Evolutionary conservation across 2,329 filamentous ascomycete species (phyloP).

Genomic region (Verticillium tricorpus): DNA sequence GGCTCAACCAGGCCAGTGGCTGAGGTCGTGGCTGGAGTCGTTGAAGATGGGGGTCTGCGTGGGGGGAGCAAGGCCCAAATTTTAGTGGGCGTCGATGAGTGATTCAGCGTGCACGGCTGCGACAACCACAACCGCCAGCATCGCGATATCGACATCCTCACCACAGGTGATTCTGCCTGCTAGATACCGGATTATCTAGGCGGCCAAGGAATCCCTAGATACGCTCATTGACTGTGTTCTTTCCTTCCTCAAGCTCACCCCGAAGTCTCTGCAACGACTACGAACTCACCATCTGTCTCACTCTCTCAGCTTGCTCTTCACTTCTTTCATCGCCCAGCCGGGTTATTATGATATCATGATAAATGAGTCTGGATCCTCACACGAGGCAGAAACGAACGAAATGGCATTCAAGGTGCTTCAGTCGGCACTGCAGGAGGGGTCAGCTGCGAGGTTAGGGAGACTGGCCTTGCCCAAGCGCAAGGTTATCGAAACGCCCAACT

Average conservation of each 20-base stretch:
- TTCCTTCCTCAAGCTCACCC: background rate
- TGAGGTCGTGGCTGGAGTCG: too few species aligned
- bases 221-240: background rate
- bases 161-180: background rate
- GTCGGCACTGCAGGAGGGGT: conserved; percentile 29
- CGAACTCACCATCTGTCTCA: background rate
- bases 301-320: too few species aligned
- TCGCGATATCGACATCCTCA: background rate
- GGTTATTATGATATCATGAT: conserved; percentile 18
- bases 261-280: background rate
- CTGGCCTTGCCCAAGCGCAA: conserved; percentile 58
- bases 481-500: conserved; percentile 77
- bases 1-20: background rate
- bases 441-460: conserved; percentile 60
- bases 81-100: background rate
- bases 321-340: background rate
- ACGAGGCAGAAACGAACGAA: conserved; percentile 10
- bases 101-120: background rate
- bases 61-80: background rate
- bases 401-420: conserved; percentile 45
- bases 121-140: background rate
- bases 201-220: background rate
- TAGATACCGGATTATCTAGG: background rate
- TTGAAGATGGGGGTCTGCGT: background rate
- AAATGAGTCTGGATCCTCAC: conserved; percentile 12